Percentiles rank a stretch among this genome's conserved stretches.
These are phyloP conservation scores for Benincasa hispida DNA, from an alignment of 306 rosid genomes.

Conservation along the genomic window DNA sequence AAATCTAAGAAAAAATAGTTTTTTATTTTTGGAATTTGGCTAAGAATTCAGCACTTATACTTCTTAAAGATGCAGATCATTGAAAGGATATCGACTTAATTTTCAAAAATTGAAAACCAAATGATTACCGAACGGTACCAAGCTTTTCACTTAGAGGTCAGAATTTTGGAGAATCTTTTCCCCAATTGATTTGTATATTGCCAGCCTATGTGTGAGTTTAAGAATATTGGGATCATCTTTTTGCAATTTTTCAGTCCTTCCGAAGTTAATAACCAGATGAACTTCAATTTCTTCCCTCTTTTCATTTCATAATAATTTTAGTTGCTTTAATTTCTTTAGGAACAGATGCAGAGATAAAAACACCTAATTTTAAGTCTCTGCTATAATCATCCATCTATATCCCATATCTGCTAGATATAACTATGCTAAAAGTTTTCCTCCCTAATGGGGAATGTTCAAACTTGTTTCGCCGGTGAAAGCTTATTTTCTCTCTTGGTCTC, in stretches of 20 bases:
- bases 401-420: not conserved
- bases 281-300: not conserved
- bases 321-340: not conserved
- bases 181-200: not conserved
- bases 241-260: not conserved
- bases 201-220: not conserved
- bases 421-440: not conserved
- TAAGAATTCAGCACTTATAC: no score
- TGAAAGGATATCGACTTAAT: no score
- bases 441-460: not conserved
- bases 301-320: not conserved
- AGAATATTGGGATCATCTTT: not conserved
- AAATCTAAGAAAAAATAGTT: no score
- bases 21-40: no score
- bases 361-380: not conserved
- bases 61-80: no score
- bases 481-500: not conserved
- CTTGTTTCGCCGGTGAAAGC: not conserved
- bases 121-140: no score
- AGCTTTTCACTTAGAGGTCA: not conserved
- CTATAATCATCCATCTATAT: not conserved
- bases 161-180: not conserved
- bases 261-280: not conserved
- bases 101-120: no score
- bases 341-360: not conserved